A percentile compares a stretch with the other conserved stretches of the same genome.
Conservation (phyloP, 768 basidiomycete genomes). For the Suillus lakei region DNA sequence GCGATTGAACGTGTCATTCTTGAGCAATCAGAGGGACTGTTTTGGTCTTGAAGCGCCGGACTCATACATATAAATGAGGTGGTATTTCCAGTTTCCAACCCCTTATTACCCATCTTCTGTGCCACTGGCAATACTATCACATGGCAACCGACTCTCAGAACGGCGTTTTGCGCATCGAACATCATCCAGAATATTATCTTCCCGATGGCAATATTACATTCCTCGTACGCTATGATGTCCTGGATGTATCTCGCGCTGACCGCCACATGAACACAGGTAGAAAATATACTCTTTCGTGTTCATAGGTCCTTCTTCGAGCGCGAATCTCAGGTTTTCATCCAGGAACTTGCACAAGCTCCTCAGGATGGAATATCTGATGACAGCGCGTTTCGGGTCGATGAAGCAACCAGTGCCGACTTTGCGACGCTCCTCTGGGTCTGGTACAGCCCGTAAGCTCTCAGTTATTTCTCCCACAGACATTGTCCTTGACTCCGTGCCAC, state of each 20-base stretch:
- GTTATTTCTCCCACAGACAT: not conserved
- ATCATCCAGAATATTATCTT: conserved; percentile 51
- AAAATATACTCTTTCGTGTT: conserved; percentile 35
- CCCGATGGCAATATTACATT: conserved; percentile 58
- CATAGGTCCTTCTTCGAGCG: conserved; percentile 43
- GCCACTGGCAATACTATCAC: not conserved
- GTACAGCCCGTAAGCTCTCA: conserved; percentile 52
- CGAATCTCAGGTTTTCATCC: conserved; percentile 37
- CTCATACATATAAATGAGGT: not conserved
- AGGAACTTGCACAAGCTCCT: conserved; percentile 22
- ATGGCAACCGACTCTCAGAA: not conserved
- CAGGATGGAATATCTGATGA: not conserved
- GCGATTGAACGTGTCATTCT: not conserved
- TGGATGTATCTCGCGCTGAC: not conserved
- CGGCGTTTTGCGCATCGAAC: not conserved
- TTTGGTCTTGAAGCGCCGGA: not conserved
- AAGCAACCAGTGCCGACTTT: conserved; percentile 43
- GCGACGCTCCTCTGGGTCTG: conserved; percentile 56
- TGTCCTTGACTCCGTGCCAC: not conserved
- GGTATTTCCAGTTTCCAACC: not conserved
- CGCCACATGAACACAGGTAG: conserved; percentile 31
- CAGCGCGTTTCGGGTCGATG: conserved; percentile 21
- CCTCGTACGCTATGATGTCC: conserved; percentile 42
- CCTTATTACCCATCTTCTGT: not conserved
- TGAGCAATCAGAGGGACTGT: not conserved